Percentiles rank a stretch among this genome's conserved stretches.
Conservation (phyloP, 1,284 basidiomycete genomes). For the Ceratobasidium sp. region DNA sequence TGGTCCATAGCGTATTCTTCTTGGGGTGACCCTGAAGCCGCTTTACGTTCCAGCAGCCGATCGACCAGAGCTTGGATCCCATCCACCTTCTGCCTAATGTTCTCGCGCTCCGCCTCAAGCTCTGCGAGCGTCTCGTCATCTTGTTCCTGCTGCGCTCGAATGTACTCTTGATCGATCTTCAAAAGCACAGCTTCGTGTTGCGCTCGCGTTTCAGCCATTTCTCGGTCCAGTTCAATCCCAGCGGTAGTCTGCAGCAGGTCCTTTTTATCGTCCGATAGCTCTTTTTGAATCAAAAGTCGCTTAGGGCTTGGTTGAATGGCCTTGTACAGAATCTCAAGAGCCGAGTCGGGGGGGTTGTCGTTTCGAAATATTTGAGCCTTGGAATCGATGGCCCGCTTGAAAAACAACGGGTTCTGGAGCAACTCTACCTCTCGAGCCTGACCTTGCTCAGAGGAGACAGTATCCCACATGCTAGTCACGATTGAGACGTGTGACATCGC, state of each 20-base stretch:
- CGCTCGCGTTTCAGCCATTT: neutral
- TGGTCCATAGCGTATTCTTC: neutral
- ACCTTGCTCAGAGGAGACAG: slow-evolving; percentile 1
- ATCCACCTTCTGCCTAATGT: neutral
- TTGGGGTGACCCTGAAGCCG: neutral
- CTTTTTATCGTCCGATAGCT: slow-evolving; percentile 3
- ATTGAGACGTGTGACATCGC: slow-evolving; percentile 21
- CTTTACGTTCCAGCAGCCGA: neutral
- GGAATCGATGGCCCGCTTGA: neutral
- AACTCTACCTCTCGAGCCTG: slow-evolving; percentile 23
- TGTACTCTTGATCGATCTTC: neutral
- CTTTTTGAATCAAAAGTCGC: slow-evolving; percentile 11
- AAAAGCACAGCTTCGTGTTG: slow-evolving; percentile 6
- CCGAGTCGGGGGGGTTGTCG: neutral
- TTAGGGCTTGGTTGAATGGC: neutral
- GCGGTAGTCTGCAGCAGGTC: slow-evolving; percentile 18
- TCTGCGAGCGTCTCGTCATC: slow-evolving; percentile 4
- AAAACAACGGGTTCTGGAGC: neutral
- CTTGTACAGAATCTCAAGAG: neutral
- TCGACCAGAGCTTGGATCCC: neutral
- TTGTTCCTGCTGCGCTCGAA: neutral
- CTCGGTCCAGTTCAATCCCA: slow-evolving; percentile 1
- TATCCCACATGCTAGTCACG: slow-evolving; percentile 32
- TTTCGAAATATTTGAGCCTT: slow-evolving; percentile 7
- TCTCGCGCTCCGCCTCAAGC: slow-evolving; percentile 5